A percentile compares a stretch with the other conserved stretches of the same genome.
phyloP scores from a whole-genome alignment of 495 filamentous ascomycete species.

The Hypomontagnella submonticulosa region DNA sequence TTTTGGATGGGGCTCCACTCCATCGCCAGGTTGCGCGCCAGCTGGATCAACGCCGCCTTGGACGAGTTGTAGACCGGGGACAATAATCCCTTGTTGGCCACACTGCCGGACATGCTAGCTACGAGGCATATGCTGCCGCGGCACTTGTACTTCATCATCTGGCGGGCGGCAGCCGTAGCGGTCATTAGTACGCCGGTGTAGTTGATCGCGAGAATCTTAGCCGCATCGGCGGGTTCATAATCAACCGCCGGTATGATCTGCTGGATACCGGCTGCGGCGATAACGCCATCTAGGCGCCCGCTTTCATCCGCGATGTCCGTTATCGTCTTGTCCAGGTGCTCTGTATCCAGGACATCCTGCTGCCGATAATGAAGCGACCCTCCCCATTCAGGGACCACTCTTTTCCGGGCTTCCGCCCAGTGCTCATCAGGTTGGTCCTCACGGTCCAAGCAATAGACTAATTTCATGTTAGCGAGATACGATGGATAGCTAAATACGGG shows the following conservation, averaged over 20 bases:
- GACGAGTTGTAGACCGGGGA: conserved; percentile 74
- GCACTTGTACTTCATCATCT: conserved; percentile 79
- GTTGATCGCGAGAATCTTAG: conserved; percentile 78
- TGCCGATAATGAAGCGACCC: conserved; percentile 70
- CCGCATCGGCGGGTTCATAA: conserved; percentile 72
- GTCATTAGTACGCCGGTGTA: conserved; percentile 83
- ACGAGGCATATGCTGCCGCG: conserved; percentile 77
- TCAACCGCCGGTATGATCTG: conserved; percentile 75
- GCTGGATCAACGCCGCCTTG: conserved; percentile 76
- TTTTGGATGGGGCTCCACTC: conserved; percentile 69
- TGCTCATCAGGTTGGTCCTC: conserved; percentile 60
- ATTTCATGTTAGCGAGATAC: conserved; percentile 9
- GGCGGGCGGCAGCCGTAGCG: conserved; percentile 73
- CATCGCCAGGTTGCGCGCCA: conserved; percentile 72
- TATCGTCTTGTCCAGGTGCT: conserved; percentile 64
- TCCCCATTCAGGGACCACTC: conserved; percentile 61
- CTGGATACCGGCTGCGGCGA: conserved; percentile 81
- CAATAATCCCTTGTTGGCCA: conserved; percentile 79
- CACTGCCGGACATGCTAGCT: conserved; percentile 76
- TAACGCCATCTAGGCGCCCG: conserved; percentile 72
- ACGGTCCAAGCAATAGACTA: conserved; percentile 74
- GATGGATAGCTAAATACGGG: background rate
- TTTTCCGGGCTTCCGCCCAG: conserved; percentile 61
- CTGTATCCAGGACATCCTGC: conserved; percentile 70
- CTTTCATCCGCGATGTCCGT: conserved; percentile 64